Evolutionary conservation across 345 rosid genomes (phyloP).

Genomic region (Noccaea bulbosa): DNA sequence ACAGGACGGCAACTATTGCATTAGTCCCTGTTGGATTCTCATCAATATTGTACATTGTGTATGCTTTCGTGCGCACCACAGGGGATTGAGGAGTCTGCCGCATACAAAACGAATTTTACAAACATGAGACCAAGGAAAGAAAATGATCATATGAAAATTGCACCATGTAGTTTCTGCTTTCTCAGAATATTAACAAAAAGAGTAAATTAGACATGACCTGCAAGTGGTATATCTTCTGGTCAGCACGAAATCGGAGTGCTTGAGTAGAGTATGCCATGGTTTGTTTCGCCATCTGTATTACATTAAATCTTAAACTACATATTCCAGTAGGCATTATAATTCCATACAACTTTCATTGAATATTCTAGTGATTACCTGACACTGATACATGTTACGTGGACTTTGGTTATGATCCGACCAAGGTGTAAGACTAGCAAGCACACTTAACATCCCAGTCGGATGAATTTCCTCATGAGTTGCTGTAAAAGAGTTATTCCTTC

Average conservation of each 20-base stretch:
- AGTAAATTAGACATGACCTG: constrained; percentile 57
- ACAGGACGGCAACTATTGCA: constrained; percentile 96
- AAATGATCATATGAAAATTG: constrained; percentile 19
- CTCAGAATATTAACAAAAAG: not conserved
- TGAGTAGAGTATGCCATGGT: constrained; percentile 95
- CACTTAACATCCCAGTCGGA: constrained; percentile 95
- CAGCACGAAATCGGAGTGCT: constrained; percentile 79
- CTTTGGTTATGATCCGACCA: constrained; percentile 99
- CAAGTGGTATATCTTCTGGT: constrained; percentile 95
- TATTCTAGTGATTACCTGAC: constrained; percentile 61
- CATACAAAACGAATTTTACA: constrained; percentile 18
- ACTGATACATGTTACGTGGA: constrained; percentile 98
- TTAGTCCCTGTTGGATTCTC: constrained; percentile 93
- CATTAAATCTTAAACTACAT: constrained; percentile 17
- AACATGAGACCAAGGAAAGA: constrained; percentile 4
- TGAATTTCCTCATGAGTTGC: constrained; percentile 97
- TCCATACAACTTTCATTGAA: constrained; percentile 13
- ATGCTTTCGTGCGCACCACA: constrained; percentile 78
- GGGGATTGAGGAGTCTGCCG: constrained; percentile 98
- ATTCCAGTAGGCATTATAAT: constrained; percentile 2
- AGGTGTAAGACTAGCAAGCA: constrained; percentile 97
- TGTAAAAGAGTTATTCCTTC: constrained; percentile 64
- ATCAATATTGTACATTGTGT: constrained; percentile 72
- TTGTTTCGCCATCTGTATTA: constrained; percentile 92
- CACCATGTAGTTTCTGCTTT: constrained; percentile 22